Evolutionary conservation across 192 early-diverging fungal species (phyloP).

Genomic region (Backusella liffmaniae): DNA sequence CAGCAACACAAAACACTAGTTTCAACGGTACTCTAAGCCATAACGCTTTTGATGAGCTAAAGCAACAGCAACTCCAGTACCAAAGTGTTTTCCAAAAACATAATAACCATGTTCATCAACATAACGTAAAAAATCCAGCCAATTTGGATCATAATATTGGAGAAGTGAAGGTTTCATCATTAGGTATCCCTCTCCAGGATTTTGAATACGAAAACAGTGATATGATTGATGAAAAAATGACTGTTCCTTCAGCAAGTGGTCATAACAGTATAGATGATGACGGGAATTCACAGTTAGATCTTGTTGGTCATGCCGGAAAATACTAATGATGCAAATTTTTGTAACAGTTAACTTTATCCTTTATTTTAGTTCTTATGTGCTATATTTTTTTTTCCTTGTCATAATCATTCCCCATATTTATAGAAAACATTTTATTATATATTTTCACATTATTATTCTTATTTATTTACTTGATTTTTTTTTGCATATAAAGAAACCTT

Average conservation of each 20-base stretch:
- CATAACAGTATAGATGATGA: background rate
- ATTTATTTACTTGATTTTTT: background rate
- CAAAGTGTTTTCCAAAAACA: constrained; percentile 10
- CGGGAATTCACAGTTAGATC: constrained; percentile 3
- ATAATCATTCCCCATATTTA: background rate
- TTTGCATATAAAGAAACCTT: background rate
- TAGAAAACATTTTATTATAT: background rate
- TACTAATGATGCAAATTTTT: background rate
- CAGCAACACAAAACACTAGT: background rate
- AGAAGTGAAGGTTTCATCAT: background rate
- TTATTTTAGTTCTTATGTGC: background rate
- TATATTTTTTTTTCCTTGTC: background rate
- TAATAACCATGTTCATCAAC: background rate
- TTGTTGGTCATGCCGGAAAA: constrained; percentile 2
- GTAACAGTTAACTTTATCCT: background rate
- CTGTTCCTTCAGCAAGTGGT: too few species aligned
- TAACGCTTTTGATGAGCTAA: constrained; percentile 20
- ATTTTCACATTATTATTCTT: constrained; percentile 1
- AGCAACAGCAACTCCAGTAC: constrained; percentile 19
- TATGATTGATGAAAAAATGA: background rate
- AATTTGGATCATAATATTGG: background rate
- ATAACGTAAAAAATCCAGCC: background rate
- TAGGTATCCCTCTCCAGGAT: background rate
- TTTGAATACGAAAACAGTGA: background rate
- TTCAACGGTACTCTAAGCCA: constrained; percentile 15